These are phyloP conservation scores for Nemania sp. DNA, from an alignment of 2,329 filamentous ascomycete species.

Conservation along the genomic window DNA sequence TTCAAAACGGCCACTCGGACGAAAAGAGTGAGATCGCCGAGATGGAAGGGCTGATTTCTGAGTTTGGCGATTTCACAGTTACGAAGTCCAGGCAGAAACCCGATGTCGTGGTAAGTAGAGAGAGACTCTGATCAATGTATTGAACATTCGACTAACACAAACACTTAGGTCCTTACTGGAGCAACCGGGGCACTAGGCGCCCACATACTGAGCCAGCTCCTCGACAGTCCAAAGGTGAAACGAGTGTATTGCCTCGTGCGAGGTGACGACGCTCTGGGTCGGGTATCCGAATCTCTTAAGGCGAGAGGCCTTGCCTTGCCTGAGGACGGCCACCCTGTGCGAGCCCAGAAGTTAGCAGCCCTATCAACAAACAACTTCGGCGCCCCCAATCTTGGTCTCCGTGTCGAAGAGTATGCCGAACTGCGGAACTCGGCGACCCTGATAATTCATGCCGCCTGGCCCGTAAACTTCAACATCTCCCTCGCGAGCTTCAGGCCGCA, in stretches of 20 bases:
- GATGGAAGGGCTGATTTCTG: slow-evolving; percentile 47
- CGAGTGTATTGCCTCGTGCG: slow-evolving; percentile 46
- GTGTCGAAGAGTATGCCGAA: slow-evolving; percentile 33
- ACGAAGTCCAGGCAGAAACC: slow-evolving; percentile 23
- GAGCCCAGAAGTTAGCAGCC: slow-evolving; percentile 41
- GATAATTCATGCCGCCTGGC: slow-evolving; percentile 54
- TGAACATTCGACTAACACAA: slow-evolving; percentile 4
- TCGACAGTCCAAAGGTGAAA: slow-evolving; percentile 43
- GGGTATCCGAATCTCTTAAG: slow-evolving; percentile 31
- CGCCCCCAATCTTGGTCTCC: slow-evolving; percentile 46
- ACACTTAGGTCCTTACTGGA: slow-evolving; percentile 45
- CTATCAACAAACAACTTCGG: slow-evolving; percentile 47
- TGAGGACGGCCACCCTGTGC: slow-evolving; percentile 6
- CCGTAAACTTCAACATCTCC: slow-evolving; percentile 56
- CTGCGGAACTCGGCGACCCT: slow-evolving; percentile 43
- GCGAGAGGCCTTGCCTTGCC: slow-evolving; percentile 27
- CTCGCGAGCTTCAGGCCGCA: slow-evolving; percentile 51
- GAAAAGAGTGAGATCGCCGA: slow-evolving; percentile 42
- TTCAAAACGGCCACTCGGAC: slow-evolving; percentile 16
- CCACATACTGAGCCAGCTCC: slow-evolving; percentile 45
- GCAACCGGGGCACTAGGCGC: slow-evolving; percentile 50
- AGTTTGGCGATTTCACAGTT: slow-evolving; percentile 49
- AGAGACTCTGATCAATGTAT: not conserved
- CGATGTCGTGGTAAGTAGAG: slow-evolving; percentile 33
- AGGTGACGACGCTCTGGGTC: slow-evolving; percentile 26